phyloP scores from a whole-genome alignment of 2,329 filamentous ascomycete species.

The Colletotrichum tropicicola region DNA sequence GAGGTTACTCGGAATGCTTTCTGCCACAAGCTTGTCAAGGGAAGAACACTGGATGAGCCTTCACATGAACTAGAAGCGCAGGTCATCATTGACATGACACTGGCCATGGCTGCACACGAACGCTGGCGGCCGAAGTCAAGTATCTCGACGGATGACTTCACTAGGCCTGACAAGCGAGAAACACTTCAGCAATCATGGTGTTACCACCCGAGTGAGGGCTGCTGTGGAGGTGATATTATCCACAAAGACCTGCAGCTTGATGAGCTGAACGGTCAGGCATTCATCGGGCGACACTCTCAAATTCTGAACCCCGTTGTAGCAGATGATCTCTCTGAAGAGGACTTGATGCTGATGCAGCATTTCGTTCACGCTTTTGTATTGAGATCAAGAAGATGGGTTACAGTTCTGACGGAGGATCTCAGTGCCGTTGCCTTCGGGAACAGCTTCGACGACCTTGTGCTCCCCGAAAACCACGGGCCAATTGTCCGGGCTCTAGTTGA shows the following conservation, averaged over 20 bases:
- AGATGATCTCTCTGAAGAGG: conserved; percentile 15
- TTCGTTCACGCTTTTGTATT: conserved; percentile 27
- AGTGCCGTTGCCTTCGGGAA: conserved; percentile 20
- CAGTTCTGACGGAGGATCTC: conserved; percentile 7
- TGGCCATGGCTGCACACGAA: conserved; percentile 5
- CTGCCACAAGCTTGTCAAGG: background rate
- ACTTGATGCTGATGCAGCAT: conserved; percentile 14
- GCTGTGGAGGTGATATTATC: background rate
- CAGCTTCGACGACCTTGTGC: conserved; percentile 27
- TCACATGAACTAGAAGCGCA: conserved; percentile 5
- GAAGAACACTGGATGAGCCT: background rate
- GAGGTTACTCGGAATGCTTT: background rate
- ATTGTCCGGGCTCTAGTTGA: conserved; percentile 28
- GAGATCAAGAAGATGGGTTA: conserved; percentile 25
- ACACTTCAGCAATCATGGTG: background rate
- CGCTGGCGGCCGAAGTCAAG: background rate
- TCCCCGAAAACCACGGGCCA: conserved; percentile 24
- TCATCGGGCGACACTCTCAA: background rate
- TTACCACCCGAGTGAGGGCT: background rate
- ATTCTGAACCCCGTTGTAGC: background rate
- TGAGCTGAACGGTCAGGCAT: background rate
- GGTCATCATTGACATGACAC: conserved; percentile 17
- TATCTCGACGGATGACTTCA: background rate
- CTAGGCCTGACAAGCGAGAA: background rate
- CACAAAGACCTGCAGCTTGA: background rate